A percentile compares a stretch with the other conserved stretches of the same genome.
These are phyloP conservation scores for Dioszegia crocea DNA, from an alignment of 768 basidiomycete genomes.

Conservation along the genomic window DNA sequence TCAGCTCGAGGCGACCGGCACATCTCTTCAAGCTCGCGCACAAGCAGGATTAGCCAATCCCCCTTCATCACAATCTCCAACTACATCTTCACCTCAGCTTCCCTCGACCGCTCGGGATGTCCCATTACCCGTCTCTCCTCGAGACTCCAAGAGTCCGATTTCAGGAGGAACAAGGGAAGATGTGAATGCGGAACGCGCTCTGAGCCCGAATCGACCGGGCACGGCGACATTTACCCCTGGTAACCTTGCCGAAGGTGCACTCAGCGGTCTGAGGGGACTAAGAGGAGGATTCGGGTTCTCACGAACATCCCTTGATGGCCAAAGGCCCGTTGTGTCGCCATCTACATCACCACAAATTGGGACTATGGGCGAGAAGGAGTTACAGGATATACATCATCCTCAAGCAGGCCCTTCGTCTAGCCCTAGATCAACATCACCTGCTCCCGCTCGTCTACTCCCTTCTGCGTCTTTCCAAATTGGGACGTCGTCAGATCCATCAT, in stretches of 20 bases:
- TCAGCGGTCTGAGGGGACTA: slow-evolving; percentile 33
- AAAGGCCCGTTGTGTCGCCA: background rate
- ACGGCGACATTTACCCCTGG: slow-evolving; percentile 11
- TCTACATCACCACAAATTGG: background rate
- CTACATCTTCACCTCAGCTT: background rate
- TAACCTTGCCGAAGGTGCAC: slow-evolving; percentile 32
- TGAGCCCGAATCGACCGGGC: background rate
- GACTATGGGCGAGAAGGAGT: slow-evolving; percentile 8
- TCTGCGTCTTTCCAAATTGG: slow-evolving; percentile 22
- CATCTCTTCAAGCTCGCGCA: slow-evolving; percentile 27
- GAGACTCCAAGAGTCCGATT: background rate
- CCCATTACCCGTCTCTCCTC: background rate
- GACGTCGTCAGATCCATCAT: slow-evolving; percentile 18
- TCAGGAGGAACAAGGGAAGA: background rate
- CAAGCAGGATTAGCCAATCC: background rate
- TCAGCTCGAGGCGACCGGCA: slow-evolving; percentile 34
- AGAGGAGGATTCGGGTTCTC: slow-evolving; percentile 31
- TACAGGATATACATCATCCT: slow-evolving; percentile 21
- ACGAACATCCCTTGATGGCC: background rate
- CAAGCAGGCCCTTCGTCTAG: background rate
- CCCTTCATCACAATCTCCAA: too few species aligned
- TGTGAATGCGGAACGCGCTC: background rate
- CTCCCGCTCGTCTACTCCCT: slow-evolving; percentile 4
- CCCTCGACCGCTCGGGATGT: background rate
- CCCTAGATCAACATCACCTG: slow-evolving; percentile 8